Conservation (phyloP, 2,329 filamentous ascomycete species). For the Sclerotinia nivalis region DNA sequence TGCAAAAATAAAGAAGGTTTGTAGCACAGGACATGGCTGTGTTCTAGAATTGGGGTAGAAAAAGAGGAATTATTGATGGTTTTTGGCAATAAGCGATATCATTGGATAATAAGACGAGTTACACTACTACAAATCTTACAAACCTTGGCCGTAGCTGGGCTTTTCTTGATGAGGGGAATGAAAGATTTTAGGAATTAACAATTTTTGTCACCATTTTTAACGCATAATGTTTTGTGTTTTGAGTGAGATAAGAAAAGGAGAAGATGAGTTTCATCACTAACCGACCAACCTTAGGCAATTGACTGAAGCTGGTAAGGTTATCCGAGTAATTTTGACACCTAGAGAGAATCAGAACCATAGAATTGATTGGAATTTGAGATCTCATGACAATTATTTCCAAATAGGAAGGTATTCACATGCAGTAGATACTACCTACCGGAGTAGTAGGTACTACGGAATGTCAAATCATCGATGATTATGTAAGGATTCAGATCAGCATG, state of each 20-base stretch:
- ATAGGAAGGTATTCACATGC: not conserved
- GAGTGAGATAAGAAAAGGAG: not conserved
- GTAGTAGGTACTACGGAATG: not conserved
- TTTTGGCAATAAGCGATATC: not conserved
- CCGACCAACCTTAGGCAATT: not conserved
- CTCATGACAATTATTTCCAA: not conserved
- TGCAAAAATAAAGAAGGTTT: not conserved
- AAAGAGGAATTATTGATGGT: not conserved
- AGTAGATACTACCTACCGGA: not conserved
- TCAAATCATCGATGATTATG: not conserved
- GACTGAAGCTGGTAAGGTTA: no score
- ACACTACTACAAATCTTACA: not conserved
- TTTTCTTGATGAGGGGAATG: not conserved
- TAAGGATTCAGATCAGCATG: not conserved
- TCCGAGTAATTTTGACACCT: no score
- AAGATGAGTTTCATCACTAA: not conserved
- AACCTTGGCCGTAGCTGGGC: not conserved
- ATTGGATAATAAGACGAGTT: not conserved
- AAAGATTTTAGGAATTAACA: not conserved
- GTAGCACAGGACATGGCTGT: not conserved
- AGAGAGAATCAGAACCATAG: no score
- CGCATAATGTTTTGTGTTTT: slow-evolving; percentile 13
- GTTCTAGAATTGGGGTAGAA: not conserved
- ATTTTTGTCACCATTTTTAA: not conserved
- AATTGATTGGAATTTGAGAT: no score